Conservation (phyloP, 345 rosid species). For the Erysimum cheiranthoides region DNA sequence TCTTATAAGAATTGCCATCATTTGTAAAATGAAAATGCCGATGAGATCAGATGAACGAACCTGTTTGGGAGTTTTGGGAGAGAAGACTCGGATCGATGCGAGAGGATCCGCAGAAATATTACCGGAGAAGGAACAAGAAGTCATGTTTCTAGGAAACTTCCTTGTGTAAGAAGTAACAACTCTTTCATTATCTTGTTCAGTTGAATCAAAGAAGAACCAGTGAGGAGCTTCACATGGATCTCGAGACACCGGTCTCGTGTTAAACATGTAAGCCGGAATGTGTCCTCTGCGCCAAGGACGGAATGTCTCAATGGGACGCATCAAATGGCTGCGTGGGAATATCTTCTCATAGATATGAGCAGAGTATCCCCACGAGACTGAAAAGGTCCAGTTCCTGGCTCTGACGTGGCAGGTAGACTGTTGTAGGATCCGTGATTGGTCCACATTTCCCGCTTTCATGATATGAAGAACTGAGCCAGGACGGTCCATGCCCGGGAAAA, state of each 20-base stretch:
- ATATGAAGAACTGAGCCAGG: conserved; percentile 53
- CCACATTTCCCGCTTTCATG: conserved; percentile 59
- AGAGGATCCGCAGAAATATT: conserved; percentile 63
- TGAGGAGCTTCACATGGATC: conserved; percentile 70
- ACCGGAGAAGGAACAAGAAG: conserved; percentile 47
- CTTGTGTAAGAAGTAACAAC: conserved; percentile 57
- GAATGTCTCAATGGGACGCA: conserved; percentile 61
- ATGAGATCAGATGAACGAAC: conserved; percentile 38
- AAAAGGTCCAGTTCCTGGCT: conserved; percentile 59
- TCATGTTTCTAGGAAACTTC: conserved; percentile 43
- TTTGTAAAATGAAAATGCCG: background rate
- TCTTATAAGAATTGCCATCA: background rate
- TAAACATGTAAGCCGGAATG: conserved; percentile 57
- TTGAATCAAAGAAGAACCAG: conserved; percentile 62
- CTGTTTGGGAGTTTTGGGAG: conserved; percentile 46
- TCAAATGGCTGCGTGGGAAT: conserved; percentile 54
- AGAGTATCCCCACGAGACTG: conserved; percentile 73
- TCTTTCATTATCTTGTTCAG: conserved; percentile 15
- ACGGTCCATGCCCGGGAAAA: conserved; percentile 59
- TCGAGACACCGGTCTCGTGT: conserved; percentile 41
- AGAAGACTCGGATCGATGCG: conserved; percentile 52
- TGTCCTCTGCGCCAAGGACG: conserved; percentile 44
- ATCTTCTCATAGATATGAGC: conserved; percentile 56
- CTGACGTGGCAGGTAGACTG: conserved; percentile 64
- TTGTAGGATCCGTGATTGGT: conserved; percentile 61